Percentiles rank a stretch among this genome's conserved stretches.
Conservation (phyloP, 768 basidiomycete genomes). For the Amanita subjunquillea region DNA sequence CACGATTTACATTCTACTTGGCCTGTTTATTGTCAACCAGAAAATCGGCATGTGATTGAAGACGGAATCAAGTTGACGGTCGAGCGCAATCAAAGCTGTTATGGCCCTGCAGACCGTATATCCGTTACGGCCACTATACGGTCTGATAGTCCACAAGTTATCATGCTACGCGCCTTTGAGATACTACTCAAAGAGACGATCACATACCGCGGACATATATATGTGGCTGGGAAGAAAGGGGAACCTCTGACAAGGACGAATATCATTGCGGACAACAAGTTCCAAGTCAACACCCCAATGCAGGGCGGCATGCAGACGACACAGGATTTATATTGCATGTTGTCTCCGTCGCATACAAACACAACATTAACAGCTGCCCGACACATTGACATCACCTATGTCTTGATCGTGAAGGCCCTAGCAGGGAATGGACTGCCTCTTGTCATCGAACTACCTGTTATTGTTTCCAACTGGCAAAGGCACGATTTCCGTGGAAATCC, state of each 20-base stretch:
- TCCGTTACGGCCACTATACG: conserved; percentile 61
- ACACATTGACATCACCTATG: conserved; percentile 81
- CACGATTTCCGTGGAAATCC: conserved; percentile 21
- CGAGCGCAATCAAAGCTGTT: conserved; percentile 69
- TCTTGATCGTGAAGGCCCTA: conserved; percentile 65
- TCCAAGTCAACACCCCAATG: conserved; percentile 62
- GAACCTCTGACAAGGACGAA: conserved; percentile 44
- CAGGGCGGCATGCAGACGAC: conserved; percentile 63
- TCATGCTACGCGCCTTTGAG: conserved; percentile 77
- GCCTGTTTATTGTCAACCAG: conserved; percentile 80
- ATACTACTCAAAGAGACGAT: conserved; percentile 71
- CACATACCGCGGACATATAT: conserved; percentile 57
- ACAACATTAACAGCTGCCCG: conserved; percentile 75
- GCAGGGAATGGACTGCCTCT: conserved; percentile 58
- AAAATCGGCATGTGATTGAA: conserved; percentile 52
- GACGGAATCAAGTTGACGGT: conserved; percentile 70
- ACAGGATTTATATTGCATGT: conserved; percentile 60
- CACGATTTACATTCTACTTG: conserved; percentile 90
- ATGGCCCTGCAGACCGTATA: conserved; percentile 79
- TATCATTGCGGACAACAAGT: conserved; percentile 59
- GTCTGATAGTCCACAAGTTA: conserved; percentile 56
- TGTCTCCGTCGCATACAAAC: conserved; percentile 67
- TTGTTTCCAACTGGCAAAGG: conserved; percentile 84
- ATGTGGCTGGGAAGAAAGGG: conserved; percentile 43
- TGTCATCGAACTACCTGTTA: conserved; percentile 26